Conservation (phyloP, 192 early-diverging fungal species). For the Podila epicladia region DNA sequence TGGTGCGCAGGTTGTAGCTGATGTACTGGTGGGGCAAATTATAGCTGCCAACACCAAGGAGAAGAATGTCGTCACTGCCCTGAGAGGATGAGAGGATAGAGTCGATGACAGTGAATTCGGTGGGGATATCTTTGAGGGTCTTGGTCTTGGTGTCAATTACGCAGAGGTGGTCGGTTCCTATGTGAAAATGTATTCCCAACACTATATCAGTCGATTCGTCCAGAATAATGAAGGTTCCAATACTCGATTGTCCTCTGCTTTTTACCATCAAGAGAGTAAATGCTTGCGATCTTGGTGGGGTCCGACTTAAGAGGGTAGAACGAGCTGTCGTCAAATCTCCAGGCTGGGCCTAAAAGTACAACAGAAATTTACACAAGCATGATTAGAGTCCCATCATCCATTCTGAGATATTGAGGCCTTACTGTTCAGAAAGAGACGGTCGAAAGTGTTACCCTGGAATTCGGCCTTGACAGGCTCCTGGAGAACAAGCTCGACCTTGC, state of each 20-base stretch:
- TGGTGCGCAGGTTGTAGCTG: slow-evolving; percentile 42
- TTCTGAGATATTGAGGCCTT: slow-evolving; percentile 54
- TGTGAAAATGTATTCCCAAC: background rate
- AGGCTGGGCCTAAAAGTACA: slow-evolving; percentile 21
- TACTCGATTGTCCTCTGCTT: background rate
- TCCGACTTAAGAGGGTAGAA: slow-evolving; percentile 50
- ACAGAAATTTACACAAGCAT: slow-evolving; percentile 4
- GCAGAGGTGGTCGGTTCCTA: slow-evolving; percentile 21
- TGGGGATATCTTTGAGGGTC: slow-evolving; percentile 36
- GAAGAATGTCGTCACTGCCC: slow-evolving; percentile 33
- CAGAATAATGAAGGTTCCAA: background rate
- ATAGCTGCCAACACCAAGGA: slow-evolving; percentile 39
- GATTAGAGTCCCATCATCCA: slow-evolving; percentile 14
- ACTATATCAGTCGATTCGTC: background rate
- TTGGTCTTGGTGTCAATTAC: slow-evolving; percentile 34
- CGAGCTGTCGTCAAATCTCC: slow-evolving; percentile 31
- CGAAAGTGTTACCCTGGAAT: slow-evolving; percentile 57
- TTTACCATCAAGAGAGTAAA: slow-evolving; percentile 43
- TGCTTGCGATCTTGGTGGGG: slow-evolving; percentile 45
- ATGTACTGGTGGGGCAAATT: slow-evolving; percentile 26
- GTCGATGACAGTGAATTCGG: slow-evolving; percentile 28
- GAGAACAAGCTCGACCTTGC: slow-evolving; percentile 51
- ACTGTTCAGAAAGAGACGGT: background rate
- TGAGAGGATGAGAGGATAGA: slow-evolving; percentile 17
- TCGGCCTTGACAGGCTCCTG: slow-evolving; percentile 64